phyloP scores from a whole-genome alignment of 2,329 filamentous ascomycete genomes.

The Diatrype stigma region DNA sequence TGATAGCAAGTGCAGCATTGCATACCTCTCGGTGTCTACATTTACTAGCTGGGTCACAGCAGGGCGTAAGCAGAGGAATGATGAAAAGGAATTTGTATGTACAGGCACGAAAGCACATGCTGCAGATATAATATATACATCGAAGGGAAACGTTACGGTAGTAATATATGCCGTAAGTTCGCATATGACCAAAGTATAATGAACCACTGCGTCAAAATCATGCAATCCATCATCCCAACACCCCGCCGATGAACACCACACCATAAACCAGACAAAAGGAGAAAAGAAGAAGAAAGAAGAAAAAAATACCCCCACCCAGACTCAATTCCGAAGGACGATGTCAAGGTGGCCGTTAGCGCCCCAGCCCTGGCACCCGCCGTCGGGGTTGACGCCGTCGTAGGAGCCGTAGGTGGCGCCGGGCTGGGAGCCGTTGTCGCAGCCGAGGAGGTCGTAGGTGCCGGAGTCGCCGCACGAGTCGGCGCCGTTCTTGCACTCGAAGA shows the following conservation, averaged over 20 bases:
- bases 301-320: too few relatives aligned
- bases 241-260: too few relatives aligned
- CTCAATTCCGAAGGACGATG: neutral
- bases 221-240: too few relatives aligned
- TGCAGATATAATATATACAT: neutral
- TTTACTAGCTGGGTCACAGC: too few relatives aligned
- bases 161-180: neutral
- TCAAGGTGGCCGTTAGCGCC: constrained; percentile 16
- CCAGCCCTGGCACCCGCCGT: constrained; percentile 28
- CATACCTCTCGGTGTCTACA: too few relatives aligned
- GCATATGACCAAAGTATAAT: too few relatives aligned
- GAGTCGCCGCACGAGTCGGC: constrained; percentile 28
- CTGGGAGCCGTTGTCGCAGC: constrained; percentile 27
- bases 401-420: constrained; percentile 18
- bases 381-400: constrained; percentile 18
- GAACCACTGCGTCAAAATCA: too few relatives aligned
- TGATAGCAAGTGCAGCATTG: too few relatives aligned
- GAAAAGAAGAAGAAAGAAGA: too few relatives aligned
- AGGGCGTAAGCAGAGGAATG: too few relatives aligned
- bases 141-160: neutral
- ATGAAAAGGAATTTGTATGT: neutral
- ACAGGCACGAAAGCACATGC: neutral
- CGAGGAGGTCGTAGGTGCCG: constrained; percentile 33
- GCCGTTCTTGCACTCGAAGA: constrained; percentile 35
- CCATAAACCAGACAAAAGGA: too few relatives aligned